Conservation (phyloP, 73 alveolate genomes). For the Tetrahymena thermophila region DNA sequence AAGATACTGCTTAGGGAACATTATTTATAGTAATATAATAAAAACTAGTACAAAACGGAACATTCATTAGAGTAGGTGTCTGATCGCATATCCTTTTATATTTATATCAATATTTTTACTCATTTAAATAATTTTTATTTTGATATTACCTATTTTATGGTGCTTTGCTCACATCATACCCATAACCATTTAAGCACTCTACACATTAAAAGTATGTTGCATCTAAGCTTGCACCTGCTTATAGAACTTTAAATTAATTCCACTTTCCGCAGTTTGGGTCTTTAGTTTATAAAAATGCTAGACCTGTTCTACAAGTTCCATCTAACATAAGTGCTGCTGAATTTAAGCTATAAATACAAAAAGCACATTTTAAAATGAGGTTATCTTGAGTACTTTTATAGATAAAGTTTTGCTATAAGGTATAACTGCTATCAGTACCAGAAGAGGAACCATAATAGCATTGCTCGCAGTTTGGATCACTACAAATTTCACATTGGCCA, state of each 20-base stretch:
- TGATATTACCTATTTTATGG: background rate
- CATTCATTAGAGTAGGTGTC: background rate
- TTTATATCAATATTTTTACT: background rate
- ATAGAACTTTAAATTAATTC: background rate
- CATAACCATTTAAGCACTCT: background rate
- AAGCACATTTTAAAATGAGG: background rate
- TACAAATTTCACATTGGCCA: background rate
- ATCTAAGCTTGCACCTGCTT: background rate
- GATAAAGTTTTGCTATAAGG: background rate
- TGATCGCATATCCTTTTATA: background rate
- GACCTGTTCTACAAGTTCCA: background rate
- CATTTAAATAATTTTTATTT: too few species aligned
- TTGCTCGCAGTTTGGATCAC: background rate
- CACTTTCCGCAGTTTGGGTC: background rate
- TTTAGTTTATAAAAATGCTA: background rate
- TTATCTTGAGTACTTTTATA: background rate
- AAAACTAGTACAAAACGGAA: background rate
- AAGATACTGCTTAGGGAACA: background rate
- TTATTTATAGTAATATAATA: background rate
- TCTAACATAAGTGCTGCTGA: background rate
- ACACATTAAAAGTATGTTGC: background rate
- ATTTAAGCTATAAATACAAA: background rate
- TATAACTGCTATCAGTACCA: background rate
- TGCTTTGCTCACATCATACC: background rate
- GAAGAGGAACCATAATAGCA: background rate